A percentile compares a stretch with the other conserved stretches of the same genome.
phyloP scores from a whole-genome alignment of 805 yeast species.

The Metschnikowia borealis region DNA sequence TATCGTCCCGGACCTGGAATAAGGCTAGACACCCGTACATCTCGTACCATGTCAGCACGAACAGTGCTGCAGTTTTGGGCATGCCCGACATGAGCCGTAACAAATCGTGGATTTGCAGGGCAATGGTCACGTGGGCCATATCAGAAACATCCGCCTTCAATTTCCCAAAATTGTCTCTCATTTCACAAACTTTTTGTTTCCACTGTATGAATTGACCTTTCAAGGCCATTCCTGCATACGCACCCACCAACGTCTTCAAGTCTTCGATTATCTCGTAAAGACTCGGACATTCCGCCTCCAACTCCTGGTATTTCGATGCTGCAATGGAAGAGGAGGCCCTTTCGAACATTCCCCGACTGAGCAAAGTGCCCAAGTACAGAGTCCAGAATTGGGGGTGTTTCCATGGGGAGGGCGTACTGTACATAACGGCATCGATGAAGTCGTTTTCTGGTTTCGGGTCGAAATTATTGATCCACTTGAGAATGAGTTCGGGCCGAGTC shows the following conservation, averaged over 20 bases:
- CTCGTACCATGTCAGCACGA: conserved; percentile 67
- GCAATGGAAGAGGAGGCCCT: conserved; percentile 50
- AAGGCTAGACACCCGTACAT: conserved; percentile 51
- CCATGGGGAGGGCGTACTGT: conserved; percentile 43
- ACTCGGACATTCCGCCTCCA: conserved; percentile 25
- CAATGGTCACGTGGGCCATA: conserved; percentile 25
- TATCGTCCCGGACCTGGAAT: conserved; percentile 52
- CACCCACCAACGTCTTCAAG: conserved; percentile 35
- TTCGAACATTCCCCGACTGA: conserved; percentile 57
- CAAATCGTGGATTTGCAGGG: conserved; percentile 39
- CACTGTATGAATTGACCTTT: conserved; percentile 44
- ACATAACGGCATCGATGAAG: conserved; percentile 44
- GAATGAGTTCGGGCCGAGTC: conserved; percentile 41
- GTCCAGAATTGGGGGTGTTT: conserved; percentile 58
- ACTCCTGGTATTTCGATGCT: conserved; percentile 40
- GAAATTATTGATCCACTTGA: conserved; percentile 65
- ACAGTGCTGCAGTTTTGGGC: conserved; percentile 46
- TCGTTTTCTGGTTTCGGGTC: conserved; percentile 62
- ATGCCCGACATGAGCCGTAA: conserved; percentile 45
- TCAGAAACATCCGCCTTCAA: conserved; percentile 23
- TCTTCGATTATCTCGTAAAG: conserved; percentile 39
- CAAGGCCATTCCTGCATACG: conserved; percentile 38
- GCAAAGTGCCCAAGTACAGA: conserved; percentile 49
- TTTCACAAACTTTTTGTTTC: conserved; percentile 48
- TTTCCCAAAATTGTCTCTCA: conserved; percentile 39